Evolutionary conservation across 495 filamentous ascomycete species (phyloP), one percentile per base, ranked within the genome.

Genomic region (Chaetomium tenue): DNA sequence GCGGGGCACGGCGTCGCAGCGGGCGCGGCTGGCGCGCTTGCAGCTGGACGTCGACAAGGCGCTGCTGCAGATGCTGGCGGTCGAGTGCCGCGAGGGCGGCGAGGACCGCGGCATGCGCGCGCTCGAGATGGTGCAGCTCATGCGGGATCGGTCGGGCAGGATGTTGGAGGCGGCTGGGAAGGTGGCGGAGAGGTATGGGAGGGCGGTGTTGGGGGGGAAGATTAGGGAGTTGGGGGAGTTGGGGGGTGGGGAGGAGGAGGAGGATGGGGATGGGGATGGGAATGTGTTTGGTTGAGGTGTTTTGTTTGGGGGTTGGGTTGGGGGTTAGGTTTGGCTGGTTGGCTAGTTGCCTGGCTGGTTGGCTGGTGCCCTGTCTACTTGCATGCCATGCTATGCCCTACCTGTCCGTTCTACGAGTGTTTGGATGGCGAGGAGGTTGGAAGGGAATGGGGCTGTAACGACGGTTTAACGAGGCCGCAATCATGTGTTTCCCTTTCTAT

Each of bases 61-160:
- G 23, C 79, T 98, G 46, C 80, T 98, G 63, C 93, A 97, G 80
- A 83, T 98, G 73, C 80, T 98, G 74, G 92, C 91, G 37, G 80
- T 87, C 26, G 94, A 97, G 80, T 97, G 94, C 73, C 85, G 91
- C 66, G 91, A 91, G 67, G 91, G 91, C 15, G 66, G 62, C 42
- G 95, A 98, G 72, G 92, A 96, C 50, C 81, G 88, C 18, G 94
- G 93, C 3, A 96, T 95, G 91, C 92, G 93, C 69, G 94, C 94
- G 9, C 78, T 98, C 33, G 95, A 98, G 76, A 68, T 83, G 54
- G 92, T 93, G 3, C 78, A 79, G 61, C 78, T 96, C 72, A 86
- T 97, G 87, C 81, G 81, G 46, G 91, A 96, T 74, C 78, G 84
- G 46, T 88, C 82, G 62, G 91, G 92, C 25, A 87, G 88, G 74